Conservation (phyloP, 169 alveolate species). For the Perkinsus olseni region DNA sequence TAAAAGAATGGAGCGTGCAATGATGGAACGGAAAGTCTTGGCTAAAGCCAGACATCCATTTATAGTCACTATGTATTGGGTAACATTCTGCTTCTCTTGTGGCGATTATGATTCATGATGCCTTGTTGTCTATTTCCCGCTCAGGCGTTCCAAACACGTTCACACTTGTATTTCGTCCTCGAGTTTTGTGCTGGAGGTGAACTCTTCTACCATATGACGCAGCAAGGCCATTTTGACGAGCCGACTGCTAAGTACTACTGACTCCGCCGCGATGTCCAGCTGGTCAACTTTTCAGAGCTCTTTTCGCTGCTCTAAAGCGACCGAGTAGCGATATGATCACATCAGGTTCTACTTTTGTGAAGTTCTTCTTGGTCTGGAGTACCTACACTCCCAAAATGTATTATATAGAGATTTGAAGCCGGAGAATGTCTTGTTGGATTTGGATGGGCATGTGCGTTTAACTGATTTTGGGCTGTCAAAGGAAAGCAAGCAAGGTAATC, state of each 20-base stretch:
- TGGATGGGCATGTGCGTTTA: conserved; percentile 69
- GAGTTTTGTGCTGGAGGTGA: conserved; percentile 66
- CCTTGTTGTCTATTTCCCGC: neutral
- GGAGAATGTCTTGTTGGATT: conserved; percentile 71
- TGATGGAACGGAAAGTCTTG: conserved; percentile 72
- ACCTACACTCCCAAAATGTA: conserved; percentile 67
- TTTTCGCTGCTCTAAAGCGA: too few relatives aligned
- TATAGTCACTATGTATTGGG: conserved; percentile 39
- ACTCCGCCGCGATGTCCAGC: too few relatives aligned
- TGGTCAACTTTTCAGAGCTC: too few relatives aligned
- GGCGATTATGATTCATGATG: neutral
- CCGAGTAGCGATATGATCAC: too few relatives aligned
- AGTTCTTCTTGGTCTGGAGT: conserved; percentile 60
- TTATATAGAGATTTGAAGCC: conserved; percentile 82
- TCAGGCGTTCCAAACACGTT: conserved; percentile 51
- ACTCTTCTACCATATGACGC: conserved; percentile 44
- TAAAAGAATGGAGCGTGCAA: conserved; percentile 58
- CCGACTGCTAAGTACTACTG: neutral
- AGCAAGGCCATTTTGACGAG: conserved; percentile 30
- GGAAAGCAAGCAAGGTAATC: conserved; percentile 53
- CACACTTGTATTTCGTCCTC: conserved; percentile 47
- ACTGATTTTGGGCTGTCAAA: conserved; percentile 81
- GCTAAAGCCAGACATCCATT: conserved; percentile 67
- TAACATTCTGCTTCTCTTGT: neutral
- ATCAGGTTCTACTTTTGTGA: conserved; percentile 53